A percentile compares a stretch with the other conserved stretches of the same genome.
These are phyloP conservation scores for Linnemannia schmuckeri DNA, from an alignment of 192 early-diverging fungal genomes.

Conservation along the genomic window DNA sequence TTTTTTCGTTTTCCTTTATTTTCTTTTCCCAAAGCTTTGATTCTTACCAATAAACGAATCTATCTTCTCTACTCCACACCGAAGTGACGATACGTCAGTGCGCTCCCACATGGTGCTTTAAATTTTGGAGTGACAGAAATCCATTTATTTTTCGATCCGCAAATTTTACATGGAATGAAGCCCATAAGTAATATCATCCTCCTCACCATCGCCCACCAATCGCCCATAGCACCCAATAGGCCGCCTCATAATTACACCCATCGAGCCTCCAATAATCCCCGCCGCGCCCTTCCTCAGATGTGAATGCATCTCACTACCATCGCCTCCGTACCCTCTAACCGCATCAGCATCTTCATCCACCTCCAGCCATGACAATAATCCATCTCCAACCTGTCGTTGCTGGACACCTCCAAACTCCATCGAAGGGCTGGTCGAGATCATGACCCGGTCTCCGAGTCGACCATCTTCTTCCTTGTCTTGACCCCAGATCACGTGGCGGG, in stretches of 20 bases:
- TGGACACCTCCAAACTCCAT: not conserved
- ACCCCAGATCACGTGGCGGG: conserved; percentile 42
- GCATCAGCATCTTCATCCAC: not conserved
- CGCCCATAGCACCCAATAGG: conserved; percentile 34
- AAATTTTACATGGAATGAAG: not conserved
- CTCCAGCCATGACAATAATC: conserved; percentile 36
- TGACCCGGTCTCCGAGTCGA: conserved; percentile 35
- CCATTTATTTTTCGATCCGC: not conserved
- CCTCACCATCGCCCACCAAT: conserved; percentile 38
- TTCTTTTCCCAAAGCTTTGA: no score
- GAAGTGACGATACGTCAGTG: no score
- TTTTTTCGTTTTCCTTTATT: no score
- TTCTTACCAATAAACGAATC: no score
- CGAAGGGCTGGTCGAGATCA: conserved; percentile 19
- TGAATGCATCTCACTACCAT: no score
- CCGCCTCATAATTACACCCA: conserved; percentile 40
- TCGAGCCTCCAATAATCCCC: conserved; percentile 37
- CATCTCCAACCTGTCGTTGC: conserved; percentile 18
- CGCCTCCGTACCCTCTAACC: not conserved
- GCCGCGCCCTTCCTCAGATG: conserved; percentile 12
- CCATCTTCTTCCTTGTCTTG: conserved; percentile 35
- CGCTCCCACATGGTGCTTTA: no score
- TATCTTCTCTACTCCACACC: no score
- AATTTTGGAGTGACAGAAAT: not conserved
- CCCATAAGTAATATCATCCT: conserved; percentile 12